Conservation (phyloP, 768 basidiomycete species). For the Trametes elegans region DNA sequence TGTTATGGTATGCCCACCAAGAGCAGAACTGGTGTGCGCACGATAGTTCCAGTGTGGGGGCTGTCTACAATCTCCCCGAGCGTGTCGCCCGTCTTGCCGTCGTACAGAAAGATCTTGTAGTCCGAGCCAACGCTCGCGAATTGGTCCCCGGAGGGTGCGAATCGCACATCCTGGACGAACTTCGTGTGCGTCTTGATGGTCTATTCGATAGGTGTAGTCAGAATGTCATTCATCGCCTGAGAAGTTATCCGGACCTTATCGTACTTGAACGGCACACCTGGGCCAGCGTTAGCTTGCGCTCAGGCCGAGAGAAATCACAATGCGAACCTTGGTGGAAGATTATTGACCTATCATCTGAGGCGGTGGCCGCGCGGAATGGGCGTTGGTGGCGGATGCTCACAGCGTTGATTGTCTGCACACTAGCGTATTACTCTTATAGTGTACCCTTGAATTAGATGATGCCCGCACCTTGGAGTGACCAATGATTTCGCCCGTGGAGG, state of each 20-base stretch:
- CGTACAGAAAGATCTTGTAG: slow-evolving; percentile 82
- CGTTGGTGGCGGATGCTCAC: slow-evolving; percentile 86
- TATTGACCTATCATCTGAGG: slow-evolving; percentile 78
- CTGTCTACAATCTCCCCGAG: slow-evolving; percentile 63
- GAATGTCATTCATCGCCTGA: no score
- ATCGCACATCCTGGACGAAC: slow-evolving; percentile 90
- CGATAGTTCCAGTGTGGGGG: slow-evolving; percentile 74
- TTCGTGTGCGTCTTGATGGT: slow-evolving; percentile 86
- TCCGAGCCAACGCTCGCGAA: slow-evolving; percentile 92
- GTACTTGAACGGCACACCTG: slow-evolving; percentile 86
- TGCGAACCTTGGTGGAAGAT: slow-evolving; percentile 74
- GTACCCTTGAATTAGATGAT: no score
- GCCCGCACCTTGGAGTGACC: slow-evolving; percentile 80
- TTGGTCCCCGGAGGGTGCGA: slow-evolving; percentile 73
- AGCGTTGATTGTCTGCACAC: slow-evolving; percentile 71
- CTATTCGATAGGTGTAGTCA: no score
- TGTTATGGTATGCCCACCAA: background rate
- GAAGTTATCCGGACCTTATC: no score
- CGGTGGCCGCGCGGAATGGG: slow-evolving; percentile 89
- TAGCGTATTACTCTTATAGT: background rate
- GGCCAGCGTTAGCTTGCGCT: background rate
- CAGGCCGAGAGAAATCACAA: background rate
- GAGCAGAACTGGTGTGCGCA: slow-evolving; percentile 36
- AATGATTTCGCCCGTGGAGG: slow-evolving; percentile 82
- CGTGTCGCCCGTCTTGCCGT: slow-evolving; percentile 85